phyloP scores from a whole-genome alignment of 352 stramenopile species.

The Phytopythium mirpurense region DNA sequence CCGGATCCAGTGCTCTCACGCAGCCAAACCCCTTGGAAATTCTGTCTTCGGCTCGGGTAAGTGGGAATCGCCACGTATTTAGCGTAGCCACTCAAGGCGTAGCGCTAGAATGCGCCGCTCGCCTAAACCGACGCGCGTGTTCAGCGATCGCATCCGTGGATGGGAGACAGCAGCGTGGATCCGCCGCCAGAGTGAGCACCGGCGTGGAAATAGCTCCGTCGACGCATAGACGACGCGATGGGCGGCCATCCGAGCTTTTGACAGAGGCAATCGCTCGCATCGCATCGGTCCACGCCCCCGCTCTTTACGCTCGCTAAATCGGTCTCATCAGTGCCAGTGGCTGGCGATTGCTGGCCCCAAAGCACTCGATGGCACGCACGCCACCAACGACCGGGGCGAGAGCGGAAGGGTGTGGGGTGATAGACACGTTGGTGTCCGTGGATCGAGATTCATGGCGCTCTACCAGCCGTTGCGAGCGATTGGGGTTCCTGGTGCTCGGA shows the following conservation, averaged over 20 bases:
- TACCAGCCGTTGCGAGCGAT: background rate
- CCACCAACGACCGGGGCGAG: background rate
- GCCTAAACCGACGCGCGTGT: background rate
- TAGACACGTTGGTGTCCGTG: background rate
- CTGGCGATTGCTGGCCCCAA: background rate
- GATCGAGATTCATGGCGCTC: background rate
- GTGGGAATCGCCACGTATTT: too few species aligned
- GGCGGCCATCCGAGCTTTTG: too few species aligned
- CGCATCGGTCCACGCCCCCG: too few species aligned
- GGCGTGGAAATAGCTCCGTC: background rate
- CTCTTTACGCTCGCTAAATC: background rate
- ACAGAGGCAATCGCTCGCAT: too few species aligned
- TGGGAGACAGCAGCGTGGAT: background rate
- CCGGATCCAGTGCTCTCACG: background rate
- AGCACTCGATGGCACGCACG: background rate
- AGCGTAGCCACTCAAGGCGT: too few species aligned
- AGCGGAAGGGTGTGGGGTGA: background rate
- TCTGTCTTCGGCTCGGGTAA: too few species aligned
- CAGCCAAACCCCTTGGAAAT: background rate
- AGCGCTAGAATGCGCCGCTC: too few species aligned
- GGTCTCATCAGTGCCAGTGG: background rate
- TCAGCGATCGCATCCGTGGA: background rate
- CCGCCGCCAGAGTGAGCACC: background rate
- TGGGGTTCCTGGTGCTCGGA: background rate
- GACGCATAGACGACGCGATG: constrained; percentile 1